Evolutionary conservation across 176 grass and related monocot genomes (phyloP).

Genomic region (Echinochloa phyllopogon): DNA sequence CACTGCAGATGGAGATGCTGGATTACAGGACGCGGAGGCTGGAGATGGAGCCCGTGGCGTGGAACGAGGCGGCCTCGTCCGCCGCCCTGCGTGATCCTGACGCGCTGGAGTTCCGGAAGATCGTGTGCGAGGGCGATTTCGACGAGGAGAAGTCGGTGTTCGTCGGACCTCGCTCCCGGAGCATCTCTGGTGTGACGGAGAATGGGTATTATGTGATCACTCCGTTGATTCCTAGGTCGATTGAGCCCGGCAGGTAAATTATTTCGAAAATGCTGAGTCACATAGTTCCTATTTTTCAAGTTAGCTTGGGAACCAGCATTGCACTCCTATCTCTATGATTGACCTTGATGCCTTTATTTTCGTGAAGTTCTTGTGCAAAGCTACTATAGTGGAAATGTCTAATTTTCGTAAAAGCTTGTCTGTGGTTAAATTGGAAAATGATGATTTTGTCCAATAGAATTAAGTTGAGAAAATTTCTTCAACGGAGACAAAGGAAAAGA

Average conservation of each 20-base stretch:
- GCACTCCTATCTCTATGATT: not conserved
- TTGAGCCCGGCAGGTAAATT: slow-evolving; percentile 64
- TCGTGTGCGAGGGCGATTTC: slow-evolving; percentile 83
- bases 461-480: not conserved
- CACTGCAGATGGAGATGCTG: slow-evolving; percentile 88
- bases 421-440: not conserved
- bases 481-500: not conserved
- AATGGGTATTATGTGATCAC: slow-evolving; percentile 97
- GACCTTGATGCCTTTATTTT: slow-evolving; percentile 28
- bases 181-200: slow-evolving; percentile 89
- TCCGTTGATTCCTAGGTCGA: slow-evolving; percentile 61
- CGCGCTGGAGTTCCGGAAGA: slow-evolving; percentile 72
- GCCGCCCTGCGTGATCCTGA: slow-evolving; percentile 40
- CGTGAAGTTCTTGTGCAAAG: slow-evolving; percentile 3
- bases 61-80: slow-evolving; percentile 54
- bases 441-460: not conserved
- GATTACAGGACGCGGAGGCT: slow-evolving; percentile 86
- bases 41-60: slow-evolving; percentile 81
- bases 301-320: slow-evolving; percentile 14
- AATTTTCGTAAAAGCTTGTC: not conserved
- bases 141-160: slow-evolving; percentile 71
- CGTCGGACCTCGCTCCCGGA: slow-evolving; percentile 87
- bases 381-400: not conserved
- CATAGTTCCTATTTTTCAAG: not conserved
- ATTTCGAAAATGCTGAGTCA: slow-evolving; percentile 17